A percentile compares a stretch with the other conserved stretches of the same genome.
These are phyloP conservation scores for Sporobolomyces pararoseus DNA, from an alignment of 768 basidiomycete species.

Conservation along the genomic window DNA sequence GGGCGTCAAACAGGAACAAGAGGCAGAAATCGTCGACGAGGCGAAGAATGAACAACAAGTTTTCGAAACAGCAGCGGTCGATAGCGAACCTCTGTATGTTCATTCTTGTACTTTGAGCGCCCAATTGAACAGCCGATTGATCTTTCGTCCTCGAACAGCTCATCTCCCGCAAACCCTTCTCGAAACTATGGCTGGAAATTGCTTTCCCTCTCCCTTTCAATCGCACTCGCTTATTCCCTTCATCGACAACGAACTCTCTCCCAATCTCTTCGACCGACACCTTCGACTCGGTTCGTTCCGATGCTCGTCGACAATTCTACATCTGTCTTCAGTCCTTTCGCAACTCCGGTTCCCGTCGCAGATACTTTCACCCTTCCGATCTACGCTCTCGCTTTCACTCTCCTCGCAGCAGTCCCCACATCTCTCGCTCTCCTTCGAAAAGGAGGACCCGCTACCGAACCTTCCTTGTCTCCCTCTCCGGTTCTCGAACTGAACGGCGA, in stretches of 20 bases:
- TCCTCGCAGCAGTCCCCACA: neutral
- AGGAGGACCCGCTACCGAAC: neutral
- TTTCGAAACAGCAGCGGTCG: no score
- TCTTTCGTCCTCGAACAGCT: no score
- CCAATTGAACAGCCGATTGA: no score
- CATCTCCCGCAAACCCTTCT: no score
- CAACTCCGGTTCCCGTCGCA: constrained; percentile 25
- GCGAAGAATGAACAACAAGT: no score
- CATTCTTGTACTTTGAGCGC: no score
- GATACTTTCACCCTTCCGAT: neutral
- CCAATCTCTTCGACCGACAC: constrained; percentile 1
- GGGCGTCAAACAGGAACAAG: no score
- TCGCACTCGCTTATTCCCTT: constrained; percentile 13
- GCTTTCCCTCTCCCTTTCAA: constrained; percentile 17
- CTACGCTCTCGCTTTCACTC: neutral
- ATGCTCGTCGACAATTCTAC: constrained; percentile 9
- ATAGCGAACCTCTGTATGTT: neutral
- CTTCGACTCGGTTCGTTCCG: constrained; percentile 1
- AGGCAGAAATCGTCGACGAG: neutral
- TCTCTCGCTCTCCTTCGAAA: neutral
- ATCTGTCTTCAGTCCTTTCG: constrained; percentile 9
- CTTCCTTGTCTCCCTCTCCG: neutral
- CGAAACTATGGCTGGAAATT: constrained; percentile 24
- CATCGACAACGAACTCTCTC: neutral
- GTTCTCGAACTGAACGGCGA: constrained; percentile 29